Percentiles rank a stretch among this genome's conserved stretches.
Evolutionary conservation across 2,329 filamentous ascomycete genomes (phyloP).

Genomic region (Ambrosiella beaveri): DNA sequence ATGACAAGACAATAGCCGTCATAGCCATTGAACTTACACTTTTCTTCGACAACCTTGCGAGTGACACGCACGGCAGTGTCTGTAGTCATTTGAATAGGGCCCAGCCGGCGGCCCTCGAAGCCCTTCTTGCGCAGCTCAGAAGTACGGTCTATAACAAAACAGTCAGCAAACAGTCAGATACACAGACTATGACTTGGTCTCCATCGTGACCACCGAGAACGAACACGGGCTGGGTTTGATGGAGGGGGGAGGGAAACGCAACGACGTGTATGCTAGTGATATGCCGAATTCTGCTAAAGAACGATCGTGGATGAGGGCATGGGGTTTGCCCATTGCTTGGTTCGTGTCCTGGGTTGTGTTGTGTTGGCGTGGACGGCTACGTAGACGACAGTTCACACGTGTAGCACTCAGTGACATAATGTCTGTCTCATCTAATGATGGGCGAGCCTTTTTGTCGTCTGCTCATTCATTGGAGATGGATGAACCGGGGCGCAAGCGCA

Average conservation of each 20-base stretch:
- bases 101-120: constrained; percentile 70
- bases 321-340: background rate
- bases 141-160: constrained; percentile 56
- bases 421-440: background rate
- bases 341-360: background rate
- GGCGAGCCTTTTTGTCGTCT: background rate
- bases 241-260: background rate
- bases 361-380: background rate
- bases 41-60: constrained; percentile 69
- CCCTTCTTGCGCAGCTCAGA: constrained; percentile 92
- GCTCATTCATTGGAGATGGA: background rate
- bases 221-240: background rate
- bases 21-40: constrained; percentile 33
- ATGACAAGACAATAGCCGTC: too few species aligned
- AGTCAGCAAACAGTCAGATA: background rate
- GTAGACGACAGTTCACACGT: background rate
- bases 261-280: background rate
- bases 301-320: too few species aligned
- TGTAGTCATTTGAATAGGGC: constrained; percentile 93
- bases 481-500: background rate
- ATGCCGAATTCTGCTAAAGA: background rate
- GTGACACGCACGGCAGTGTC: constrained; percentile 94
- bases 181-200: too few species aligned
- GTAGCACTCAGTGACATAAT: background rate
- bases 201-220: too few species aligned